These are phyloP conservation scores for Yamadazyma sp. DNA, from an alignment of 805 yeast species.

Conservation along the genomic window DNA sequence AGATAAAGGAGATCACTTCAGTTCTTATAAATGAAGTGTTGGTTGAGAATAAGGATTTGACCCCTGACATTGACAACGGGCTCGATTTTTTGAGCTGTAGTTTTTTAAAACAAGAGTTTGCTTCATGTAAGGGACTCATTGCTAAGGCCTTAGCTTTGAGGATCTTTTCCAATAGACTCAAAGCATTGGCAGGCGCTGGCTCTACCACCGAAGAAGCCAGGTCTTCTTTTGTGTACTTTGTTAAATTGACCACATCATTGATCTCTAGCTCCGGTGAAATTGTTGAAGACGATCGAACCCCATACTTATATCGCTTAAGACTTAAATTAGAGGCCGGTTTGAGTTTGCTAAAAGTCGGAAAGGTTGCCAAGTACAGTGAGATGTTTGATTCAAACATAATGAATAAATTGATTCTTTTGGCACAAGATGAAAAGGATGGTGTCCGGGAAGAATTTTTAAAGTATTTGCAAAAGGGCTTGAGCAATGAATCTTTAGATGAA, in stretches of 20 bases:
- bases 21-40: conserved; percentile 62
- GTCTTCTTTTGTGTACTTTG: conserved; percentile 55
- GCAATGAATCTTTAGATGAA: conserved; percentile 56
- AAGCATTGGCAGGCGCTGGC: conserved; percentile 23
- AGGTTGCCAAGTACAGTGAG: conserved; percentile 49
- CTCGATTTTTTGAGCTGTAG: conserved; percentile 51
- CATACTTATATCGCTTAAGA: conserved; percentile 56
- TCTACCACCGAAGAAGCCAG: conserved; percentile 31
- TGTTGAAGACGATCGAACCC: conserved; percentile 55
- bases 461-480: conserved; percentile 50
- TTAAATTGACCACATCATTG: conserved; percentile 64
- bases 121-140: conserved; percentile 32
- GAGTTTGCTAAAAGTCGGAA: conserved; percentile 62
- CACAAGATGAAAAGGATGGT: conserved; percentile 63
- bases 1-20: conserved; percentile 58
- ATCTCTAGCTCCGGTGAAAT: conserved; percentile 81
- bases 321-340: conserved; percentile 69
- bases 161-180: conserved; percentile 60
- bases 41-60: conserved; percentile 42
- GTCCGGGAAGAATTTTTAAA: conserved; percentile 56
- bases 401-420: conserved; percentile 52
- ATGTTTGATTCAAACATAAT: conserved; percentile 54
- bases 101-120: conserved; percentile 29
- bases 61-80: conserved; percentile 18
- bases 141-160: conserved; percentile 55